Base-by-base conservation (phyloP, 768 basidiomycete genomes). In the Hericium rajendrae region DNA sequence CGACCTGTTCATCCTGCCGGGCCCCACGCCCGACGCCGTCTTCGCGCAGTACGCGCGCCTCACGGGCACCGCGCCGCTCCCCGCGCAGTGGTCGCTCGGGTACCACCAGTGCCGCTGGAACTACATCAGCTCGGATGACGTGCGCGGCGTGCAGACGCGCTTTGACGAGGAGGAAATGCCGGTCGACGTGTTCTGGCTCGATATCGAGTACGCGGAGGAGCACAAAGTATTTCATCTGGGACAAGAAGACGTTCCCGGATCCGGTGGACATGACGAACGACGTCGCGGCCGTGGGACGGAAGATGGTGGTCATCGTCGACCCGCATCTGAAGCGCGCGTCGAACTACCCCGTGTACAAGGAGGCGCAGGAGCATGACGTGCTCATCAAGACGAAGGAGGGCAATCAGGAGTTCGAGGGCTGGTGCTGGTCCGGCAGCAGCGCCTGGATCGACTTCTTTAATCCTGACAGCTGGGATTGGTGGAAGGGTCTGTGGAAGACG, bases 21-120 rank as follows among this genome's bases (percentile, higher is more conserved):
- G 97, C 6, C 94, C 95, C 1, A 84, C 86, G 0, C 85, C 92
- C 10, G 73, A 79, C 8, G 85, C 89, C 2, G 76, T 97, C 37
- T 94, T 97, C 70, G 78, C 75, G 49, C 92, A 97, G 68, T 97
- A 95, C 67, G 78, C 91, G 0, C 71, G 75, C 18, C 78, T 98
- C 55, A 97, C 94, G 0, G 97, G 97, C 1, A 80, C 87, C 0
- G 82, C 90, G 0, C 84, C 86, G 4, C 76, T 99, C n/a, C 97
- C 97, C 0, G 85, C 92, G 9, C 80, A 89, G 18, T 97, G 91
- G 84, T 83, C 91, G 26, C 76, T 97, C 57, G 97, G 85, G 0
- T 95, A 99, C 66, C 97, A 98, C 70, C 97, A 98, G 69, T 98
- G 95, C 69, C 78, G 97, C 38, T 98, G 97, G 97, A 98, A 99